phyloP scores from a whole-genome alignment of 2,329 filamentous ascomycete species.

The Aspergillus fijiensis region DNA sequence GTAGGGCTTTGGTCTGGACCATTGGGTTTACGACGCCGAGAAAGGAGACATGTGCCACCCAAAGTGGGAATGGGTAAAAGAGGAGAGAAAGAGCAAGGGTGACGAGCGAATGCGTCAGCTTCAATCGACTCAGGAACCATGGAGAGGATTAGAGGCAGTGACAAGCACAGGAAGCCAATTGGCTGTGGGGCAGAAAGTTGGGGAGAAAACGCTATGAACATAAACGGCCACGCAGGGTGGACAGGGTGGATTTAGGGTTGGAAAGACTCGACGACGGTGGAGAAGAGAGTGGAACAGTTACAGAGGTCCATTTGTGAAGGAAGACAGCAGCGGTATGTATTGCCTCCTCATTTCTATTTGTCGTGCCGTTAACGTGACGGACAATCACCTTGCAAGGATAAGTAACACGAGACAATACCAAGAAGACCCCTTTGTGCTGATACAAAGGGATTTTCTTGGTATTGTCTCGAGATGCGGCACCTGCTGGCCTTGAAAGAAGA shows the following conservation, averaged over 20 bases:
- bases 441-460: background rate
- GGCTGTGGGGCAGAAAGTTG: background rate
- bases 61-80: background rate
- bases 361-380: background rate
- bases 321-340: background rate
- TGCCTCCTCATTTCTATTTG: background rate
- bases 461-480: background rate
- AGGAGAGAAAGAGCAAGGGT: background rate
- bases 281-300: background rate
- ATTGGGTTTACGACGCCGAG: background rate
- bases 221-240: background rate
- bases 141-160: background rate
- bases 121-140: background rate
- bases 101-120: conserved; percentile 4
- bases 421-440: background rate
- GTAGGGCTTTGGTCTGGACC: background rate
- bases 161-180: conserved; percentile 1
- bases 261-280: background rate
- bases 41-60: background rate
- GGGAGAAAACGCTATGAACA: background rate
- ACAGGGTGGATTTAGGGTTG: background rate
- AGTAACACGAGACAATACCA: background rate
- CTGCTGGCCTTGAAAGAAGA: background rate
- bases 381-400: background rate
- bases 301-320: background rate